Conservation (phyloP, 139 green algal genomes). For the Diplosphaera chodatii region DNA sequence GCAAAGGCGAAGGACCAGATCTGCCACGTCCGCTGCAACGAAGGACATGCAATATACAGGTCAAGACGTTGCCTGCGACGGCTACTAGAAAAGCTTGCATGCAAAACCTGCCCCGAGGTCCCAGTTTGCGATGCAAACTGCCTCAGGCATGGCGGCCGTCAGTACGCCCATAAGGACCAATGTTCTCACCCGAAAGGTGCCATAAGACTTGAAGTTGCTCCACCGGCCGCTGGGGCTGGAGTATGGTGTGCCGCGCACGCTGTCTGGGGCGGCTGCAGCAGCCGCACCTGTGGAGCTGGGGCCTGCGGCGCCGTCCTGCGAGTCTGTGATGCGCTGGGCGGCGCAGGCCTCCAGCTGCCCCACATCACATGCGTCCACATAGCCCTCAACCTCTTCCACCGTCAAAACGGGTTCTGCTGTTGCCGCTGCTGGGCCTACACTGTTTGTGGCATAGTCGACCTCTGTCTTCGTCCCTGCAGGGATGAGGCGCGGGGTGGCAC, state of each 20-base stretch:
- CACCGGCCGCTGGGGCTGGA: slow-evolving; percentile 54
- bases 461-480: not conserved
- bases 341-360: slow-evolving; percentile 58
- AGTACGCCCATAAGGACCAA: too few relatives aligned
- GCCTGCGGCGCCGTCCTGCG: not conserved
- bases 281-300: not conserved
- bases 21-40: slow-evolving; percentile 73
- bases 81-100: too few relatives aligned
- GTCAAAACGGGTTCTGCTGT: not conserved
- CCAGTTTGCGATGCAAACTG: too few relatives aligned
- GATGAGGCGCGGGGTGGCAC: not conserved
- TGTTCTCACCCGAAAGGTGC: slow-evolving; percentile 44
- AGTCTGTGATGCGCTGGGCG: slow-evolving; percentile 13
- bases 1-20: slow-evolving; percentile 92
- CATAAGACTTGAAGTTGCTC: slow-evolving; percentile 66
- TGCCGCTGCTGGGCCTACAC: slow-evolving; percentile 2
- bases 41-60: too few relatives aligned
- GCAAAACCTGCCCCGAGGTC: too few relatives aligned
- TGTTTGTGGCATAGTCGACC: not conserved
- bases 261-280: not conserved
- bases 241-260: slow-evolving; percentile 55
- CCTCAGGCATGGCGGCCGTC: too few relatives aligned
- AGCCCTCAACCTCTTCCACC: slow-evolving; percentile 28
- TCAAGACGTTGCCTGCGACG: too few relatives aligned
- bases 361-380: slow-evolving; percentile 38